These are phyloP conservation scores for Alternaria tenuissima DNA, from an alignment of 2,329 filamentous ascomycete genomes.

Conservation along the genomic window DNA sequence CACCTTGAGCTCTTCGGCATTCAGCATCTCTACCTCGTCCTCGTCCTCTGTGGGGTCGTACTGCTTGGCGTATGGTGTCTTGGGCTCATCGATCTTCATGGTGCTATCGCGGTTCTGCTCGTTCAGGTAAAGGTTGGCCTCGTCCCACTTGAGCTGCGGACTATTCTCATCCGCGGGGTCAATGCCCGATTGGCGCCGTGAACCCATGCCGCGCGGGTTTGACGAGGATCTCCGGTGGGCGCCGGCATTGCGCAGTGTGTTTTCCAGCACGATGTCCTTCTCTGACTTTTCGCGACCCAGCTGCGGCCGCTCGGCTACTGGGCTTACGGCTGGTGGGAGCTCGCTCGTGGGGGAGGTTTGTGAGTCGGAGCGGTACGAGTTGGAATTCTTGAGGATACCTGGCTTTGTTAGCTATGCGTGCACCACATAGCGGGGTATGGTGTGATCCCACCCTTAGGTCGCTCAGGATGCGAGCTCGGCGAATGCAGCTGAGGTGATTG, in stretches of 20 bases:
- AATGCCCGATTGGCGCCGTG: constrained; percentile 73
- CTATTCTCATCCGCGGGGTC: constrained; percentile 65
- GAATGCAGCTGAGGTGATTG: constrained; percentile 47
- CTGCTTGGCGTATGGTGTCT: constrained; percentile 93
- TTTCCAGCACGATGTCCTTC: constrained; percentile 91
- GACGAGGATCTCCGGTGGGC: constrained; percentile 85
- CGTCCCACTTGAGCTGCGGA: constrained; percentile 94
- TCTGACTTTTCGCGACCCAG: constrained; percentile 67
- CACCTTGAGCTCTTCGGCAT: constrained; percentile 74
- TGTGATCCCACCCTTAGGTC: constrained; percentile 53
- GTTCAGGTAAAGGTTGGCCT: constrained; percentile 95
- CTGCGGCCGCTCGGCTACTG: constrained; percentile 50
- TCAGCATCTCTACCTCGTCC: constrained; percentile 70
- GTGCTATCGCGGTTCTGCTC: constrained; percentile 94
- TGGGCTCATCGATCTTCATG: constrained; percentile 99
- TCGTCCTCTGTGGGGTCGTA: constrained; percentile 92
- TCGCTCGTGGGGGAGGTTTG: constrained; percentile 58
- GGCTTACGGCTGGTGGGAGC: constrained; percentile 43
- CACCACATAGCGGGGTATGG: constrained; percentile 6
- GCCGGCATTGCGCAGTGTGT: constrained; percentile 93
- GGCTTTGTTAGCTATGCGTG: constrained; percentile 22
- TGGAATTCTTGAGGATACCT: constrained; percentile 95
- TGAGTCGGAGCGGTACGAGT: constrained; percentile 65
- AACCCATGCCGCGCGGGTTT: constrained; percentile 69
- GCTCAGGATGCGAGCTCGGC: constrained; percentile 50